These are phyloP conservation scores for Candida verbasci DNA, from an alignment of 805 yeast species.

Conservation along the genomic window DNA sequence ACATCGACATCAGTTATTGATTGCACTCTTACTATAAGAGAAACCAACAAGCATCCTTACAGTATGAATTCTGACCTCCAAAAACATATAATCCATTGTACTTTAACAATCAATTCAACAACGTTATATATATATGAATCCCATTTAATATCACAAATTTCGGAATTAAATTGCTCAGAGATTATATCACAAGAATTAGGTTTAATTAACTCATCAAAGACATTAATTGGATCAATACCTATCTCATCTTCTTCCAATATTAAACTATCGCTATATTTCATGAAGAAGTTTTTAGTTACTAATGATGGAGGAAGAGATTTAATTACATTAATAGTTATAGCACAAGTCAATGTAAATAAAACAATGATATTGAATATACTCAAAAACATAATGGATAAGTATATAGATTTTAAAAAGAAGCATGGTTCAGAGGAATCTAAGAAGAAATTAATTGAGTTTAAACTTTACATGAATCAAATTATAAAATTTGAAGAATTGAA, in stretches of 20 bases:
- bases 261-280: constrained; percentile 40
- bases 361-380: constrained; percentile 44
- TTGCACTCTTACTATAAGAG: too few species aligned
- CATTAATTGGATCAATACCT: constrained; percentile 36
- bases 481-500: constrained; percentile 51
- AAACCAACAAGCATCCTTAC: too few species aligned
- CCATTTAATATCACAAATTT: constrained; percentile 35
- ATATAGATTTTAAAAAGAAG: constrained; percentile 37
- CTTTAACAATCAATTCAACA: constrained; percentile 52
- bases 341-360: constrained; percentile 40
- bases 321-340: constrained; percentile 48
- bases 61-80: too few species aligned
- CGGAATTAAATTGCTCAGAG: constrained; percentile 48
- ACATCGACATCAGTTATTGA: too few species aligned
- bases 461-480: constrained; percentile 51
- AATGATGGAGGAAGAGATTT: constrained; percentile 44
- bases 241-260: constrained; percentile 22
- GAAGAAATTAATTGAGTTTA: constrained; percentile 45
- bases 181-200: constrained; percentile 52
- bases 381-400: constrained; percentile 49
- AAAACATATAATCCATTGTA: constrained; percentile 38
- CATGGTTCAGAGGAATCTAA: constrained; percentile 8
- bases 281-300: constrained; percentile 41
- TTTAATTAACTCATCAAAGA: constrained; percentile 44
- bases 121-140: constrained; percentile 58